These are phyloP conservation scores for Rosa rugosa DNA, from an alignment of 306 rosid species.

Conservation along the genomic window DNA sequence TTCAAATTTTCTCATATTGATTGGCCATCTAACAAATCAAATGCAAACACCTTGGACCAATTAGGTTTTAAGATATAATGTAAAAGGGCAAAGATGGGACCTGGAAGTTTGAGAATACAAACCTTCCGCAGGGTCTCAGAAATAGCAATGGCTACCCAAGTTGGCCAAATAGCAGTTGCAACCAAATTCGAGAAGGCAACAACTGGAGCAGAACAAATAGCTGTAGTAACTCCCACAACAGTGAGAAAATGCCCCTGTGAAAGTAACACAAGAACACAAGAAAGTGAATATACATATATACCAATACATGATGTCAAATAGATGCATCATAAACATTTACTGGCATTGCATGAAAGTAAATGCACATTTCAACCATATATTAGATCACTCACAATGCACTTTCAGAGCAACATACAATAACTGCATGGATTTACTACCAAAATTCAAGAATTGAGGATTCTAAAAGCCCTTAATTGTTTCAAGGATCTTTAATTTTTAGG, in stretches of 20 bases:
- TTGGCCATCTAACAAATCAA: not conserved
- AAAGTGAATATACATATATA: not conserved
- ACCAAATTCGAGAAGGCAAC: slow-evolving; percentile 75
- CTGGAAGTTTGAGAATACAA: slow-evolving; percentile 17
- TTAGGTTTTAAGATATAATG: slow-evolving; percentile 1
- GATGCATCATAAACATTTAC: not conserved
- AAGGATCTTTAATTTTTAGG: not conserved
- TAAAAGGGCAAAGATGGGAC: slow-evolving; percentile 13
- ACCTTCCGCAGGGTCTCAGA: slow-evolving; percentile 93
- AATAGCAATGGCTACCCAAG: slow-evolving; percentile 75
- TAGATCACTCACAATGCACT: not conserved
- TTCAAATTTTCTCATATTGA: not conserved
- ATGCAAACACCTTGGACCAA: slow-evolving; percentile 1
- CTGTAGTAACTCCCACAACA: slow-evolving; percentile 79
- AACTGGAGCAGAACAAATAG: slow-evolving; percentile 81
- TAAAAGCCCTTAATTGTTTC: not conserved
- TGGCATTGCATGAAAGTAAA: slow-evolving; percentile 4
- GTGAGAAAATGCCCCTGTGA: slow-evolving; percentile 91
- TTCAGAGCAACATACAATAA: not conserved
- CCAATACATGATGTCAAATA: not conserved
- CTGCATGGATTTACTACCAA: not conserved
- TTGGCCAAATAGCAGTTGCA: slow-evolving; percentile 83
- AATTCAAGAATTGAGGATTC: not conserved
- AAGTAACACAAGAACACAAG: slow-evolving; percentile 3
- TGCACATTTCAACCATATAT: not conserved